These are phyloP conservation scores for Phytopythium chamaehyphon DNA, from an alignment of 352 stramenopile species.

Conservation along the genomic window DNA sequence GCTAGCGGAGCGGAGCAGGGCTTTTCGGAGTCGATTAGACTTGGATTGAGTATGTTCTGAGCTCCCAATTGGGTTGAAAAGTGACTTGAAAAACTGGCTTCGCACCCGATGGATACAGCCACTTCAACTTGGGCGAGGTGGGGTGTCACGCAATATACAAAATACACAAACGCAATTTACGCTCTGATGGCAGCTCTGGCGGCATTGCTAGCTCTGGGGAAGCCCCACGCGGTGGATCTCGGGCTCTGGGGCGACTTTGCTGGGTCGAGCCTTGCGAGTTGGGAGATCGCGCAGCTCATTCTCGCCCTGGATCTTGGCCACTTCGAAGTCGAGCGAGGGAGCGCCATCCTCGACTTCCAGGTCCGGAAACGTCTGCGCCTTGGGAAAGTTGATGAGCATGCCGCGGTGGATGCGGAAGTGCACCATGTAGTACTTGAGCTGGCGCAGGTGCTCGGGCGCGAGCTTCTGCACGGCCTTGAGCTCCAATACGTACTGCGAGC, in stretches of 20 bases:
- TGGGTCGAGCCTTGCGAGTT: neutral
- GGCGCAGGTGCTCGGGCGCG: slow-evolving; percentile 17
- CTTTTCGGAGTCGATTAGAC: neutral
- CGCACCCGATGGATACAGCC: neutral
- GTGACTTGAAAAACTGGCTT: neutral
- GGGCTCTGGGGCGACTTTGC: slow-evolving; percentile 4
- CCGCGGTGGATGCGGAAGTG: slow-evolving; percentile 26
- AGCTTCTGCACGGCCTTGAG: slow-evolving; percentile 27
- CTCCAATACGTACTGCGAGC: slow-evolving; percentile 27
- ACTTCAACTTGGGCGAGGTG: no score
- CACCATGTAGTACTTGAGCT: slow-evolving; percentile 41
- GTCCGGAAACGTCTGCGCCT: slow-evolving; percentile 25
- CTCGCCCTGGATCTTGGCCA: slow-evolving; percentile 5
- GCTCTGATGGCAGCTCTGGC: no score
- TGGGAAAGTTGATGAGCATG: slow-evolving; percentile 43
- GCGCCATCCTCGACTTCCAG: neutral
- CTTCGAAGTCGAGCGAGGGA: slow-evolving; percentile 2
- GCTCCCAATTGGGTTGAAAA: neutral
- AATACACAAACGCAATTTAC: no score
- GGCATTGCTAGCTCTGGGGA: neutral
- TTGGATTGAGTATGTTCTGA: neutral
- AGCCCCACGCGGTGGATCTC: slow-evolving; percentile 6
- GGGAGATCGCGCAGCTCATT: slow-evolving; percentile 3
- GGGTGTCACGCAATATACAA: no score
- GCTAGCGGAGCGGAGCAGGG: no score